Evolutionary conservation across 139 green algal genomes (phyloP).

Genomic region (Tetraselmis striata): DNA sequence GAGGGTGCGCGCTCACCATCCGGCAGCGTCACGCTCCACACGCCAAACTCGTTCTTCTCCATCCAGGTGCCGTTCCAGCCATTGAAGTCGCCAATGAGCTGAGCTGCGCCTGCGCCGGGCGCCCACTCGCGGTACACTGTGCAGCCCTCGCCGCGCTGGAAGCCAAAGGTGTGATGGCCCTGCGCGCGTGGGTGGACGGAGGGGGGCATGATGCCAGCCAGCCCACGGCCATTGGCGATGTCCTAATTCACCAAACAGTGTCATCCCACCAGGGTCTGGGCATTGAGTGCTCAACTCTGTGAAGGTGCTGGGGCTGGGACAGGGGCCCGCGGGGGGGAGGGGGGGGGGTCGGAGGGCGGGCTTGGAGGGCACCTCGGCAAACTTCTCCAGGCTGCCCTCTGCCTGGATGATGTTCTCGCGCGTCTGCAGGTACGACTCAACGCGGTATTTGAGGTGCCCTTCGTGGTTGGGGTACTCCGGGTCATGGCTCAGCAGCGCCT

Average conservation of each 20-base stretch:
- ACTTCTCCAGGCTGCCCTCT: slow-evolving; percentile 58
- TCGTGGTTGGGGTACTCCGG: slow-evolving; percentile 42
- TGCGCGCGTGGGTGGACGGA: not conserved
- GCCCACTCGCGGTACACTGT: slow-evolving; percentile 86
- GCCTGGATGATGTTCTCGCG: slow-evolving; percentile 53
- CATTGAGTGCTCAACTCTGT: not conserved
- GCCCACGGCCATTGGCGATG: not conserved
- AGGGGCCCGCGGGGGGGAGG: too few species aligned
- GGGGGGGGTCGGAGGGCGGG: too few species aligned
- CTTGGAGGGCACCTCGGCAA: slow-evolving; percentile 42
- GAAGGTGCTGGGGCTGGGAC: not conserved
- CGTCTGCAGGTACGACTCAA: slow-evolving; percentile 42
- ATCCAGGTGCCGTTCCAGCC: slow-evolving; percentile 64
- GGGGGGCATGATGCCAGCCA: slow-evolving; percentile 1
- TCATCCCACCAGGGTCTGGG: not conserved
- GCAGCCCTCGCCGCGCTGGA: slow-evolving; percentile 43
- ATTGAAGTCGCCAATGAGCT: slow-evolving; percentile 89
- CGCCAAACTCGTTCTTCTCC: slow-evolving; percentile 70
- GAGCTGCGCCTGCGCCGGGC: slow-evolving; percentile 58
- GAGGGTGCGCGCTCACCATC: too few species aligned
- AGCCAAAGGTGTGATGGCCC: slow-evolving; percentile 74
- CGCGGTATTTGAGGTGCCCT: slow-evolving; percentile 80
- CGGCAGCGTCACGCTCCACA: slow-evolving; percentile 67
- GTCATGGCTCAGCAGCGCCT: slow-evolving; percentile 31
- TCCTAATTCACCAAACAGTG: not conserved